Conservation (phyloP, 306 rosid species). For the Sphenostylis stenocarpa region DNA sequence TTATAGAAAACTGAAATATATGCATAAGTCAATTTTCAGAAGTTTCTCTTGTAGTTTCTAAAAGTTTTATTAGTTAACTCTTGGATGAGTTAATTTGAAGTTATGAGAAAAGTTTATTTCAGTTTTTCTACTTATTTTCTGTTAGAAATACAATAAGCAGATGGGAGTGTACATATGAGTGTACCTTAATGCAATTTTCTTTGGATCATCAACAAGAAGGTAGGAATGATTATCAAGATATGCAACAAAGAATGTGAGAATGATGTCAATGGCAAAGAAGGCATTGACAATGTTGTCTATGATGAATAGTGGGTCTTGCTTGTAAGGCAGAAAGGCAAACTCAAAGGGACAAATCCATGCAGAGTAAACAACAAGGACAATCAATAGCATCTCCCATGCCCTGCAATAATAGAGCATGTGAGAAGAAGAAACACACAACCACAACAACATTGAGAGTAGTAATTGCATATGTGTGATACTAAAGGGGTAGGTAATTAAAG, state of each 20-base stretch:
- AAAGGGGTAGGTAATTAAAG: constrained; percentile 11
- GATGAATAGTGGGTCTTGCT: constrained; percentile 59
- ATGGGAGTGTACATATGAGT: no score
- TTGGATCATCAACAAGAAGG: constrained; percentile 74
- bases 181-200: constrained; percentile 74
- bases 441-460: background rate
- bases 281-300: constrained; percentile 76
- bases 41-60: no score
- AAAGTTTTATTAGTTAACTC: no score
- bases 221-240: constrained; percentile 75
- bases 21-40: no score
- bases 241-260: constrained; percentile 86
- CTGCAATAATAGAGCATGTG: constrained; percentile 44
- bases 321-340: constrained; percentile 75
- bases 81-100: no score
- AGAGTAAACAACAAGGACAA: constrained; percentile 78
- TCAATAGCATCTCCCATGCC: constrained; percentile 86
- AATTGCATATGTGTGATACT: background rate
- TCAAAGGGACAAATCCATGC: constrained; percentile 97
- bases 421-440: constrained; percentile 29
- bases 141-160: no score
- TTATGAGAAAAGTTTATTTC: no score
- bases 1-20: no score
- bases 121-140: no score
- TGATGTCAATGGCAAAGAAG: constrained; percentile 84